These are phyloP conservation scores for Capsella rubella DNA, from an alignment of 441 rosid genomes.

Conservation along the genomic window DNA sequence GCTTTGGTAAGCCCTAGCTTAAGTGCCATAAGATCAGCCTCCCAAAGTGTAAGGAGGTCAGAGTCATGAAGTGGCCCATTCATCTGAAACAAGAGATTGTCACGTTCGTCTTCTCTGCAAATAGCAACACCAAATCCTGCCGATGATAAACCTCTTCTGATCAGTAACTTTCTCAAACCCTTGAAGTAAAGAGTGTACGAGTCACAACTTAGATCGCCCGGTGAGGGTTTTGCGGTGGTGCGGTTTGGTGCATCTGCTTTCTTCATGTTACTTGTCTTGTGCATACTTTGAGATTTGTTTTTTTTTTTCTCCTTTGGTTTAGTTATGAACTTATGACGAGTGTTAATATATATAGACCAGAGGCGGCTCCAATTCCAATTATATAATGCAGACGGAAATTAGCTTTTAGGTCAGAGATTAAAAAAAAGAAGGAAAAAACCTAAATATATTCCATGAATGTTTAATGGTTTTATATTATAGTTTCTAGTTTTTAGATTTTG, in stretches of 20 bases:
- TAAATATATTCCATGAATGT: no score
- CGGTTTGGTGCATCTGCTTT: neutral
- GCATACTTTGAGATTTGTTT: neutral
- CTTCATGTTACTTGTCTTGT: neutral
- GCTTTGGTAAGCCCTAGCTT: conserved; percentile 65
- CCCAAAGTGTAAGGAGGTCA: neutral
- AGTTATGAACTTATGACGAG: no score
- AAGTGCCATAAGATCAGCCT: conserved; percentile 55
- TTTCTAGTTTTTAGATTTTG: no score
- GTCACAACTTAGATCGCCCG: neutral
- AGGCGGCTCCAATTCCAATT: no score
- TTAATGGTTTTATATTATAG: no score
- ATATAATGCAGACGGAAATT: no score
- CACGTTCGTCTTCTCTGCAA: neutral
- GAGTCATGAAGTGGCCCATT: neutral
- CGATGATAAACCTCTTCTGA: no score
- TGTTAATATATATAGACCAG: no score
- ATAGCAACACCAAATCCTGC: neutral
- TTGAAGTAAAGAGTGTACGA: neutral
- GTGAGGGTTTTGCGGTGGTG: neutral
- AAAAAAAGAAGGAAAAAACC: no score
- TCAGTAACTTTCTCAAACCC: neutral
- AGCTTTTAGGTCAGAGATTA: no score
- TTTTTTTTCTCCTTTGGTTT: neutral
- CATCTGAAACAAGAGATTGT: neutral